Evolutionary conservation across 345 rosid species (phyloP), one percentile per base, ranked within the genome.

Genomic region (Cardamine chenopodiifolia): DNA sequence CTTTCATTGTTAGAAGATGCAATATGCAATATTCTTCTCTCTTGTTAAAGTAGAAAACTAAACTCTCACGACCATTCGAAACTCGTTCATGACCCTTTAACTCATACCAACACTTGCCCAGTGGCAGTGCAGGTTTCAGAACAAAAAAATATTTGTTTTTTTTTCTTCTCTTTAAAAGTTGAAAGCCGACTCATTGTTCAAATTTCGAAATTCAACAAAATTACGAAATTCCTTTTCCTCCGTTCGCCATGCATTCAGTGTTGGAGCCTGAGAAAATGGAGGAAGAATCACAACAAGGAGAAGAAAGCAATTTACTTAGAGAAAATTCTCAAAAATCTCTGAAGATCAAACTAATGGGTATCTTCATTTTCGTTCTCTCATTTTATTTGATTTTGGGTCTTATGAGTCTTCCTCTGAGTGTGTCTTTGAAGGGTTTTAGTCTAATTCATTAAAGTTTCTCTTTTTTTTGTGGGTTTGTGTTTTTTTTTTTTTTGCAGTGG

Each of bases 261-360:
- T 19, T 76, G 18, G 75, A 69, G 70, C 39, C 23, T 6, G 80
- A 70, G 23, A 68, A 3, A 69, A 69, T 19, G 29, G 47, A 67
- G 44, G 69, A 61, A 14, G 64, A 47, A 58, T 17, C 37, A 47
- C 32, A 54, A 44, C 60, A 32, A 32, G 54, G 61, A 25, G 66
- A 25, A 70, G 37, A 8, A 69, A 44, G 47, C 66, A 62, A 78
- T 39, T 72, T 73, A 40, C 83, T 69, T 25, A 86, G 80, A 77
- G 95, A 28, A 85, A 82, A 65, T 80, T 84, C 61, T 70, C 49
- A 31, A 84, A 82, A 23, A 82, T 85, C 74, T 76, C 58, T 73
- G 66, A 65, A 23, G 76, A 73, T 44, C 62, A 73, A 50, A 50
- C 72, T 52, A 66, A 11, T 61, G 72, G 66, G n/a, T n/a, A n/a